phyloP scores from a whole-genome alignment of 2,329 filamentous ascomycete genomes.

The Colletotrichum lini region DNA sequence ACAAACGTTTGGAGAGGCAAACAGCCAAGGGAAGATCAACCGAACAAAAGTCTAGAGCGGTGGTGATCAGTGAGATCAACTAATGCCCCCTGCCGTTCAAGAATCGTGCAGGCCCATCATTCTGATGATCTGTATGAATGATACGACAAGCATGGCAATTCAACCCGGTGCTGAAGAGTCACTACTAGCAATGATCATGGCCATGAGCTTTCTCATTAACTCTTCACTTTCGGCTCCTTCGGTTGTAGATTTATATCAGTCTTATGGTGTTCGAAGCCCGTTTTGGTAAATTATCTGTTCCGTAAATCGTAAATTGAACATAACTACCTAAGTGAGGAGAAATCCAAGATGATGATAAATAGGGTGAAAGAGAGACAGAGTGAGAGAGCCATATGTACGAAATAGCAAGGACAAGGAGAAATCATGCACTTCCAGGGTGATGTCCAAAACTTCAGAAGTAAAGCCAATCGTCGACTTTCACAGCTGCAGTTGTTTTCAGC shows the following conservation, averaged over 20 bases:
- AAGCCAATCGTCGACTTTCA: no score
- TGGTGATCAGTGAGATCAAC: neutral
- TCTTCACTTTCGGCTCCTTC: neutral
- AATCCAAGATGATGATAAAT: no score
- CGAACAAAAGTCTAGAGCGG: neutral
- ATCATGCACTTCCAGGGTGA: neutral
- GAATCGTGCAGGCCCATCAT: neutral
- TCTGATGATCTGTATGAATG: neutral
- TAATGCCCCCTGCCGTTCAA: neutral
- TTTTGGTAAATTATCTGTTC: no score
- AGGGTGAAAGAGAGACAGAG: no score
- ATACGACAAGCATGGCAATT: neutral
- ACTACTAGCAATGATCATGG: neutral
- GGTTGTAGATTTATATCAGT: no score
- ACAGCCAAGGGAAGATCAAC: no score
- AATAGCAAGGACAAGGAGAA: no score
- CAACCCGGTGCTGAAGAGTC: neutral
- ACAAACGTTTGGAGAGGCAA: neutral
- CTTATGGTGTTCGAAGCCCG: neutral
- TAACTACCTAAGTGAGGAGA: no score
- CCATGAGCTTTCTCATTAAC: neutral
- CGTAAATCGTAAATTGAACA: no score
- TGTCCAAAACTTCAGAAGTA: neutral
- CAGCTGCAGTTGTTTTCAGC: no score
- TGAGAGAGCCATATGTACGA: no score